These are phyloP conservation scores for Polygonum aviculare DNA, from an alignment of 148 eudicot species.

Conservation along the genomic window DNA sequence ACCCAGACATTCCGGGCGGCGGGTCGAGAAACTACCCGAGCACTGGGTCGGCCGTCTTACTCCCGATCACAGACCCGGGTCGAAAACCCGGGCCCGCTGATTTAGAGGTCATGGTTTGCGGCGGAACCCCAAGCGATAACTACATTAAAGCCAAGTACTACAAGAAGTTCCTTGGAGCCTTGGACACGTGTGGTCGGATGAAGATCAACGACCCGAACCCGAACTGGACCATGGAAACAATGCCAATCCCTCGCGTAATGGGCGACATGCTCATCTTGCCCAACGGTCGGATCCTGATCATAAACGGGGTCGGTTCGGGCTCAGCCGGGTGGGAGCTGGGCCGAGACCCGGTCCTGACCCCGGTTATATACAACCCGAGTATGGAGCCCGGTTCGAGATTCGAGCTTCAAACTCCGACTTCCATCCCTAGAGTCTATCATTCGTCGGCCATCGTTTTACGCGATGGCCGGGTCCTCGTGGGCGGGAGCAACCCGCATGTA, in stretches of 20 bases:
- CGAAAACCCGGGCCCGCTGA: background rate
- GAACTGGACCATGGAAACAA: slow-evolving; percentile 51
- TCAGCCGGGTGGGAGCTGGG: slow-evolving; percentile 89
- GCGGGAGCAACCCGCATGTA: slow-evolving; percentile 79
- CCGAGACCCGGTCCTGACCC: slow-evolving; percentile 45
- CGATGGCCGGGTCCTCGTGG: slow-evolving; percentile 70
- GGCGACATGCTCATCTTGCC: slow-evolving; percentile 65
- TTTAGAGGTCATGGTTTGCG: slow-evolving; percentile 69
- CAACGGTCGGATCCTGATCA: slow-evolving; percentile 45
- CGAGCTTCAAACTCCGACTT: slow-evolving; percentile 32
- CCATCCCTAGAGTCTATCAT: slow-evolving; percentile 61
- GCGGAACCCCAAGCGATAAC: slow-evolving; percentile 49
- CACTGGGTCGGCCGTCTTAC: slow-evolving; percentile 61
- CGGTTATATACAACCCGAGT: slow-evolving; percentile 39
- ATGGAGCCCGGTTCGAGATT: slow-evolving; percentile 29
- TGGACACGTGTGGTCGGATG: slow-evolving; percentile 45
- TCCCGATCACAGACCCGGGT: slow-evolving; percentile 30
- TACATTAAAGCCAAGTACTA: slow-evolving; percentile 23
- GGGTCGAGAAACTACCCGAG: slow-evolving; percentile 64
- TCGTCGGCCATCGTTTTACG: slow-evolving; percentile 53
- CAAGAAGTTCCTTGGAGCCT: slow-evolving; percentile 29
- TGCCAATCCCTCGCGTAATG: slow-evolving; percentile 78
- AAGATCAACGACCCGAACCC: slow-evolving; percentile 34
- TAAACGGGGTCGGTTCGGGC: slow-evolving; percentile 67
- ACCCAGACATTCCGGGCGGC: slow-evolving; percentile 48